These are phyloP conservation scores for Marasmius tenuissimus DNA, from an alignment of 1,284 basidiomycete genomes.

Conservation along the genomic window DNA sequence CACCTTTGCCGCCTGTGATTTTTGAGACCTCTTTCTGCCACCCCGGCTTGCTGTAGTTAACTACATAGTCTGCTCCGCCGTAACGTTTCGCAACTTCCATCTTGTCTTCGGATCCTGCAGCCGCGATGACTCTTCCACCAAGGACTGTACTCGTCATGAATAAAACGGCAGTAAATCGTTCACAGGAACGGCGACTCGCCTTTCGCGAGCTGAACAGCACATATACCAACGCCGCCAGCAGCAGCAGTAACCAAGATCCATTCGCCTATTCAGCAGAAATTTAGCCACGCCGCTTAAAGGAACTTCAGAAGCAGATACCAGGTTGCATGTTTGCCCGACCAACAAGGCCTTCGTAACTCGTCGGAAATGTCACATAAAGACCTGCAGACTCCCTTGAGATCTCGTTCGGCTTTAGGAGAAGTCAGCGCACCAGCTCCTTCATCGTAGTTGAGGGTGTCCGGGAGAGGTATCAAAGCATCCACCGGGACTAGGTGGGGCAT, in stretches of 20 bases:
- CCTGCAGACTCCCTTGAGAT: constrained; percentile 36
- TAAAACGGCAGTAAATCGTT: neutral
- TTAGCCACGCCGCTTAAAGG: constrained; percentile 12
- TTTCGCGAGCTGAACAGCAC: constrained; percentile 90
- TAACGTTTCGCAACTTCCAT: constrained; percentile 66
- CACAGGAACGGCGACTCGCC: constrained; percentile 34
- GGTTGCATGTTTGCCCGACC: constrained; percentile 78
- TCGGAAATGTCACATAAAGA: constrained; percentile 84
- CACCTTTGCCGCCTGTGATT: constrained; percentile 80
- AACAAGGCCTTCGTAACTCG: constrained; percentile 86
- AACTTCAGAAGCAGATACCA: constrained; percentile 39
- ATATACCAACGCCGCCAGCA: constrained; percentile 92
- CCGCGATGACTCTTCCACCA: constrained; percentile 80
- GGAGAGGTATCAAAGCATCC: constrained; percentile 15
- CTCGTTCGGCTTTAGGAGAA: neutral
- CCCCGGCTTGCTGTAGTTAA: constrained; percentile 65
- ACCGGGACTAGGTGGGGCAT: constrained; percentile 34
- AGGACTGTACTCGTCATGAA: constrained; percentile 42
- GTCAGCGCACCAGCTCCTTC: constrained; percentile 16
- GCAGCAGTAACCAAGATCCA: constrained; percentile 88
- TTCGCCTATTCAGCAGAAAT: constrained; percentile 55
- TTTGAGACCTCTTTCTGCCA: constrained; percentile 79
- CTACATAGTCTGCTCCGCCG: constrained; percentile 69
- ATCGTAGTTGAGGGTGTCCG: constrained; percentile 18
- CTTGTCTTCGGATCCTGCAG: constrained; percentile 70